These are phyloP conservation scores for Saraca asoca DNA, from an alignment of 331 rosid genomes.

Conservation along the genomic window DNA sequence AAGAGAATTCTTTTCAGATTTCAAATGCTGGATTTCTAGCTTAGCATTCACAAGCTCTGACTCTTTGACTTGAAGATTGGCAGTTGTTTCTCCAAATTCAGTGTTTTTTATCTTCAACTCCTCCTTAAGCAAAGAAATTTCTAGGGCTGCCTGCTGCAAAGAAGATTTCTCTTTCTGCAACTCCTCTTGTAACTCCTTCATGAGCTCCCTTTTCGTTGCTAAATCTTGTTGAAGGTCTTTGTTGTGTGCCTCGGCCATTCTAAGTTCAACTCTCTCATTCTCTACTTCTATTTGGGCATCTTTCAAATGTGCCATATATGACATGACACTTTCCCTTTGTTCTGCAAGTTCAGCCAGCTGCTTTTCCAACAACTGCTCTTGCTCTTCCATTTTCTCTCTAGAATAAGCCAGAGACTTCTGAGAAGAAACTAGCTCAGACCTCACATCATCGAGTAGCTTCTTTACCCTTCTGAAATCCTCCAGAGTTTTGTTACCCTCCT, in stretches of 20 bases:
- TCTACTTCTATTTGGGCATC: conserved; percentile 76
- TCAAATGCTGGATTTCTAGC: conserved; percentile 78
- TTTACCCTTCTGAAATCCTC: conserved; percentile 71
- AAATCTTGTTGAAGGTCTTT: conserved; percentile 65
- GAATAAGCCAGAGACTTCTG: conserved; percentile 75
- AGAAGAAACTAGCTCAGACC: conserved; percentile 82
- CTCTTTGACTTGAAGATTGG: conserved; percentile 64
- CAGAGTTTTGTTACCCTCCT: conserved; percentile 55
- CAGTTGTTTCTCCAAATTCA: conserved; percentile 47
- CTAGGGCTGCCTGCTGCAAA: conserved; percentile 64
- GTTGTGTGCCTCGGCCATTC: conserved; percentile 60
- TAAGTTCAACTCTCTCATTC: conserved; percentile 67
- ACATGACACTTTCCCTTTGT: conserved; percentile 57
- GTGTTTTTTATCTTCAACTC: conserved; percentile 54
- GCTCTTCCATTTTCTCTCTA: conserved; percentile 69
- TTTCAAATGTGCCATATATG: conserved; percentile 63
- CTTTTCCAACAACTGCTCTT: conserved; percentile 58
- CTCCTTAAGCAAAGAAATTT: conserved; percentile 54
- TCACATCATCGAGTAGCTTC: conserved; percentile 67
- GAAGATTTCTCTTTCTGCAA: conserved; percentile 66
- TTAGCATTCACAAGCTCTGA: conserved; percentile 74
- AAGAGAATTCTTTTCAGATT: conserved; percentile 73
- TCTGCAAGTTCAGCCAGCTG: conserved; percentile 69
- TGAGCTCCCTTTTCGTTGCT: conserved; percentile 57
- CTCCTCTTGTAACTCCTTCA: conserved; percentile 59